Conservation (phyloP, 768 basidiomycete genomes). For the Psilocybe tampanensis region DNA sequence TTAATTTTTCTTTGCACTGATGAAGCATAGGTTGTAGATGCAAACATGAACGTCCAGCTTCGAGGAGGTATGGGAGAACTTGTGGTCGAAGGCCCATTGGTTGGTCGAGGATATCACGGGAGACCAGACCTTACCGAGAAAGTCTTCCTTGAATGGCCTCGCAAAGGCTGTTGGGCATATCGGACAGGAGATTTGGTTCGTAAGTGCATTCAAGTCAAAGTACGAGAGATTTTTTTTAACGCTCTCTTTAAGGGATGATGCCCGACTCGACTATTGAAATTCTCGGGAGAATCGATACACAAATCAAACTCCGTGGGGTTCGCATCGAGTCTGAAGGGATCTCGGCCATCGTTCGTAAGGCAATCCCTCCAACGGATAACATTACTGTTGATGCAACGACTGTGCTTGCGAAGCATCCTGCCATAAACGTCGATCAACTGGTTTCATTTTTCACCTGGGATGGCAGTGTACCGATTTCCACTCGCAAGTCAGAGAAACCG, state of each 20-base stretch:
- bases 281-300: slow-evolving; percentile 51
- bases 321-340: slow-evolving; percentile 58
- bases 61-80: slow-evolving; percentile 49
- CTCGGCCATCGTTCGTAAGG: slow-evolving; percentile 43
- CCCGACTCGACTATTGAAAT: slow-evolving; percentile 51
- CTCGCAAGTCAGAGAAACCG: slow-evolving; percentile 33
- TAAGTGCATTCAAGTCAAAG: slow-evolving; percentile 20
- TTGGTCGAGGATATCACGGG: slow-evolving; percentile 52
- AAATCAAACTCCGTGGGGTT: slow-evolving; percentile 54
- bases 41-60: slow-evolving; percentile 42
- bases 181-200: slow-evolving; percentile 51
- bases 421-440: slow-evolving; percentile 45
- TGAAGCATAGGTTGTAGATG: slow-evolving; percentile 42
- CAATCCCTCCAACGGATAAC: slow-evolving; percentile 22
- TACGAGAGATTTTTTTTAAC: background rate
- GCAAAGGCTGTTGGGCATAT: slow-evolving; percentile 42
- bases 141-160: slow-evolving; percentile 48
- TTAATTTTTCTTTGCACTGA: slow-evolving; percentile 18
- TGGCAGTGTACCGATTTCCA: slow-evolving; percentile 33
- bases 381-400: slow-evolving; percentile 41
- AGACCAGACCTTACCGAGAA: slow-evolving; percentile 45
- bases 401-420: slow-evolving; percentile 43
- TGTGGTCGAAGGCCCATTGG: slow-evolving; percentile 50
- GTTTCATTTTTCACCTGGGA: slow-evolving; percentile 50
- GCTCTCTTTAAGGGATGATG: slow-evolving; percentile 42